A percentile compares a stretch with the other conserved stretches of the same genome.
Evolutionary conservation across 371 early-diverging fungal species (phyloP).

Genomic region (Syncephalastrum racemosum): DNA sequence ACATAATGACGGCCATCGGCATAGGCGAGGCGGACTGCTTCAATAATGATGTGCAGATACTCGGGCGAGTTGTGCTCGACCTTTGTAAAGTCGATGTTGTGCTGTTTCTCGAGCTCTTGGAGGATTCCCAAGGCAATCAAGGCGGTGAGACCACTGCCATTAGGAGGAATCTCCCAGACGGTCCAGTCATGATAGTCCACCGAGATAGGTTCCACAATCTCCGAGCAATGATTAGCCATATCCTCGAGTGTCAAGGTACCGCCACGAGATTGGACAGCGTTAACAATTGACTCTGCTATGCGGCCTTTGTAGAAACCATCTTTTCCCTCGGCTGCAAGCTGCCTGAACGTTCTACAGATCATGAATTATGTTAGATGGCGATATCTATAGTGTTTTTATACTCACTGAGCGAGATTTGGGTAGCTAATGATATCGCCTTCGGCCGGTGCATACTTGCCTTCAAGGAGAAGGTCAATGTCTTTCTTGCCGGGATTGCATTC

Average conservation of each 20-base stretch:
- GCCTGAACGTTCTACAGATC: constrained; percentile 53
- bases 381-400: neutral
- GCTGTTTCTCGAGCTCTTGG: constrained; percentile 52
- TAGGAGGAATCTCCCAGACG: constrained; percentile 79
- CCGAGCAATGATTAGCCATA: constrained; percentile 60
- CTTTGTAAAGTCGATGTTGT: constrained; percentile 34
- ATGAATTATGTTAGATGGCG: neutral
- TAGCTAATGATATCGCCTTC: constrained; percentile 67
- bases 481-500: constrained; percentile 44
- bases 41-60: constrained; percentile 70
- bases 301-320: constrained; percentile 81
- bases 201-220: constrained; percentile 62
- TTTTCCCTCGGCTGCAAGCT: constrained; percentile 65
- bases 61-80: constrained; percentile 59
- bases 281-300: constrained; percentile 73
- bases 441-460: constrained; percentile 59
- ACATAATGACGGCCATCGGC: constrained; percentile 71
- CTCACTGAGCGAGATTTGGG: constrained; percentile 62
- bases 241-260: constrained; percentile 78
- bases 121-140: constrained; percentile 75
- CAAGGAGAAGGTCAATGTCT: constrained; percentile 52
- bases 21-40: constrained; percentile 74
- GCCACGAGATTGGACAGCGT: constrained; percentile 60
- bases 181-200: constrained; percentile 65
- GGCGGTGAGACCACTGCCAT: constrained; percentile 76